Base-by-base conservation (phyloP, 2,329 filamentous ascomycete genomes). In the Bipolaris zeicola region DNA sequence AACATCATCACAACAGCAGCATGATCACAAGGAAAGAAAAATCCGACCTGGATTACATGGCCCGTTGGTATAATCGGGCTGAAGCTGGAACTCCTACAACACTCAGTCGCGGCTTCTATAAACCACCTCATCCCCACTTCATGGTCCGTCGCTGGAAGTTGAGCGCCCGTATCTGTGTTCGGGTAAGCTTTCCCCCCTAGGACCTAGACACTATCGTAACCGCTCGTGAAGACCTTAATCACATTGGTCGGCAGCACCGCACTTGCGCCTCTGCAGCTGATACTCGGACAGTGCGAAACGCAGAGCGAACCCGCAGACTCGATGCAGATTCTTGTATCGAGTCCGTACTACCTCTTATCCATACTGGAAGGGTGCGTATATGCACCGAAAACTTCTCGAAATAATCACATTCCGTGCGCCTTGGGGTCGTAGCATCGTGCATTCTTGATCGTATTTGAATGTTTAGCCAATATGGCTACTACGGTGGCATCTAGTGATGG, bases 11-110 rank as follows among this genome's bases (percentile, higher is more conserved):
- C 57, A 11, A 57, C 65, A 24, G 65, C 68, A 24, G 69, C 70
- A 33, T 69, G 24, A 57, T 68, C 1, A 53, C 69, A 46, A 65
- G 66, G 5, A 55, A 64, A 41, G 52, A 65, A 2, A 2, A 65
- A 68, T 34, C 66, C 63, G 61, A 31, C 57, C 10, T 69, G 63
- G 52, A 64, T 74, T 37, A 50, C 57, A 44, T 71, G 69, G 69
- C 67, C 70, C 31, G 62, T 60, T 6, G 36, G 49, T 11, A 52
- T 43, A 26, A 31, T 66, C 13, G 62, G 63, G 5, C 31, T 69
- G 11, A 60, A 72, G 41, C 50, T 70, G 28, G 44, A 65, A 10
- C 46, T 8, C 41, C 44, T 68, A 38, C 56, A 58, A 47, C 28
- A 37, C 24, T n/a, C 48, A 46, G 18, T 51, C 37, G 41, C 18